Evolutionary conservation across 352 stramenopile genomes (phyloP), one percentile per base, ranked within the genome.

Genomic region (Plasmopara muralis): DNA sequence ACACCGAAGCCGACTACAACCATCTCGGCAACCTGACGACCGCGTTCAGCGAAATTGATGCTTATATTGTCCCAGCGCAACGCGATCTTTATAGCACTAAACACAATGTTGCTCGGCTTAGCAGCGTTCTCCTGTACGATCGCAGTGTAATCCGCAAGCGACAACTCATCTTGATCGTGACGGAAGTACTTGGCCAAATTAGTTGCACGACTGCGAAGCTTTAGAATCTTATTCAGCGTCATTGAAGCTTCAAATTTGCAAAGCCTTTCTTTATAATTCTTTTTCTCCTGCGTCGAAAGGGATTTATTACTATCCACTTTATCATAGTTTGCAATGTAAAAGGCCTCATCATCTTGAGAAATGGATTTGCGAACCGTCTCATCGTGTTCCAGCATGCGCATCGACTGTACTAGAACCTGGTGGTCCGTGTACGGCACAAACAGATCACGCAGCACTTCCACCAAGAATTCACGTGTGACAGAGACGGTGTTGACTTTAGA

Each of bases 341-440:
- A 86, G 0, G 35, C 30, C 28, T 65, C 53, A 31, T 86, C 66
- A n/a, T 83, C 73, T n/a, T 55, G 40, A 1, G 53, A 68, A 9
- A 84, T 52, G 6, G 55, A 50, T 38, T 76, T 72, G 10, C 43
- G 61, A 34, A 72, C 58, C 18, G 64, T 61, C 15, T 74, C 57
- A 37, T 83, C 72, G 2, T 71, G 60, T 40, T 82, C 74, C 14
- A 70, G 43, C 12, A 72, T 53, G 6, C 72, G 72, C n/a, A 83
- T 50, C 13, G 70, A 71, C 44, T 83, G 64, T 3, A 86, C 74
- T 14, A 81, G 43, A 13, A 64, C 57, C 40, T 81, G 73, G 48
- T 83, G 57, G 42, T 86, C 66, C 61, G 64, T 68, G 64, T 69
- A 79, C 9, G 75, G 75, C 20, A 86, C 68, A 50, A 74, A 77